Evolutionary conservation across 2,329 filamentous ascomycete genomes (phyloP).

Genomic region (Chaetomium globosum): DNA sequence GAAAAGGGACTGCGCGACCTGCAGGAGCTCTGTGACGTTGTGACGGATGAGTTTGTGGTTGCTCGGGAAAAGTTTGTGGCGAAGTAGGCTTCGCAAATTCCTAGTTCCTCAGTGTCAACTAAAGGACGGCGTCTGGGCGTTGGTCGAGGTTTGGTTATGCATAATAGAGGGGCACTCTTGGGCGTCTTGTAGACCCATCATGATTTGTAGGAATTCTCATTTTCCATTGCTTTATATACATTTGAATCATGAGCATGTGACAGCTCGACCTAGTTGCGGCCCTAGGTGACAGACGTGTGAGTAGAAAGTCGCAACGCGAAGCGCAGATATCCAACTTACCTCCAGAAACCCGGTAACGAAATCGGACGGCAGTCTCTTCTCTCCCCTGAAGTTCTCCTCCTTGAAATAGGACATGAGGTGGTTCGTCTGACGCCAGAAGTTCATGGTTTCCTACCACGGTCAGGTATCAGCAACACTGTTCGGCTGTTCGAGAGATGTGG

Average conservation of each 20-base stretch:
- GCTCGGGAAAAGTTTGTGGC: slow-evolving; percentile 63
- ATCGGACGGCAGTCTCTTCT: slow-evolving; percentile 77
- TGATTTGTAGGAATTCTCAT: slow-evolving; percentile 17
- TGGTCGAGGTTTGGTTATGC: slow-evolving; percentile 27
- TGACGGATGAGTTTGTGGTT: slow-evolving; percentile 82
- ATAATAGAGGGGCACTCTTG: slow-evolving; percentile 18
- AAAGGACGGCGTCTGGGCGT: slow-evolving; percentile 35
- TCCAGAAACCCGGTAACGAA: slow-evolving; percentile 96
- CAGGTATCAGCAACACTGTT: slow-evolving; percentile 13
- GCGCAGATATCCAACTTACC: slow-evolving; percentile 56
- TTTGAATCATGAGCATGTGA: slow-evolving; percentile 28
- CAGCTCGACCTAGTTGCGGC: slow-evolving; percentile 54
- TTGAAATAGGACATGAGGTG: slow-evolving; percentile 98
- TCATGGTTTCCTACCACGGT: slow-evolving; percentile 82
- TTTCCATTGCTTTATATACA: slow-evolving; percentile 28
- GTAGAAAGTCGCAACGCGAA: not conserved
- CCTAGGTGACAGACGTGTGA: slow-evolving; percentile 27
- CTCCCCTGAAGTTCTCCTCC: slow-evolving; percentile 74
- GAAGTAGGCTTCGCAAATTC: slow-evolving; percentile 21
- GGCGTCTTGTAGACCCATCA: not conserved
- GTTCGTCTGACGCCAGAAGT: slow-evolving; percentile 97
- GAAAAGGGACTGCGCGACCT: slow-evolving; percentile 89
- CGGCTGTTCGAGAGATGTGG: not conserved
- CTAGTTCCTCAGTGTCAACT: slow-evolving; percentile 9
- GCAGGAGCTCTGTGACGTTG: slow-evolving; percentile 88